A percentile compares a stretch with the other conserved stretches of the same genome.
Evolutionary conservation across 495 filamentous ascomycete species (phyloP).

Genomic region (Xylaria intraflava): DNA sequence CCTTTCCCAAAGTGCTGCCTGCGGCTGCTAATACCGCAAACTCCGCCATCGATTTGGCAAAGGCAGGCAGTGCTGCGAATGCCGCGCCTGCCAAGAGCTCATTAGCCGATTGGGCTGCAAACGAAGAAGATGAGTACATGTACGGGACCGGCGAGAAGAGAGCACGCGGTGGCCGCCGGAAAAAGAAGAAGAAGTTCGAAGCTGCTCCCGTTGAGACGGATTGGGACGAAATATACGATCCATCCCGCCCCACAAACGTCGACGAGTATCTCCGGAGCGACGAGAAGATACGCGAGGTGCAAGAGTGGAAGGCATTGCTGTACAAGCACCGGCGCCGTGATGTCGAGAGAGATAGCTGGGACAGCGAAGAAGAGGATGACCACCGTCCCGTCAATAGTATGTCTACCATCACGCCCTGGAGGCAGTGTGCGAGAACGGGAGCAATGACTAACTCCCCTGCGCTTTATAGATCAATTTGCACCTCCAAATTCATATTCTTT

Average conservation of each 20-base stretch:
- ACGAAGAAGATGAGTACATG: conserved; percentile 56
- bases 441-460: conserved; percentile 19
- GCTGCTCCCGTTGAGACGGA: conserved; percentile 56
- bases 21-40: conserved; percentile 9
- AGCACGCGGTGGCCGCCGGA: conserved; percentile 67
- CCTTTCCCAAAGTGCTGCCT: conserved; percentile 34
- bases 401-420: conserved; percentile 3
- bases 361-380: conserved; percentile 51
- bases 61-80: conserved; percentile 8
- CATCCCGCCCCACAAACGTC: conserved; percentile 74
- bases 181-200: conserved; percentile 61
- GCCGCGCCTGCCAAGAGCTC: conserved; percentile 51
- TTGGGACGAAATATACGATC: conserved; percentile 94
- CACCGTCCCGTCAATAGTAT: conserved; percentile 46
- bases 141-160: conserved; percentile 52
- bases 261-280: conserved; percentile 83
- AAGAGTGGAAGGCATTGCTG: conserved; percentile 81
- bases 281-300: conserved; percentile 69
- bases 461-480: conserved; percentile 58
- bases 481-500: conserved; percentile 62
- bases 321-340: conserved; percentile 64
- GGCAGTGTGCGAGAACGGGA: neutral
- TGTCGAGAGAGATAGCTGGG: conserved; percentile 41
- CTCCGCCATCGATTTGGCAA: neutral
- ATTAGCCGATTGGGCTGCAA: conserved; percentile 75